These are phyloP conservation scores for Amanita muscaria DNA, from an alignment of 768 basidiomycete genomes.

Conservation along the genomic window DNA sequence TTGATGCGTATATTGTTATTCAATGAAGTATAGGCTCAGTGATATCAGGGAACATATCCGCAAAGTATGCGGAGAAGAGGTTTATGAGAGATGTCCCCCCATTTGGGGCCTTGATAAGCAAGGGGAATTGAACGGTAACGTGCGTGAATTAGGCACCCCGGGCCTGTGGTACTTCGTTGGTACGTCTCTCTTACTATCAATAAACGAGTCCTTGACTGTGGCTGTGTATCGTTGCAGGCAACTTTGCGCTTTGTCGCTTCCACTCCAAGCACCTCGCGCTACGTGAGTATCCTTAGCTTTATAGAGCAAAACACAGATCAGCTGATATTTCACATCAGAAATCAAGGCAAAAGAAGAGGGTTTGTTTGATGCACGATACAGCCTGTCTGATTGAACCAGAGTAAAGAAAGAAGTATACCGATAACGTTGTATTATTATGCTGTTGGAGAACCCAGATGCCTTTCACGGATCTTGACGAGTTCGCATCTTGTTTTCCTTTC, in stretches of 20 bases:
- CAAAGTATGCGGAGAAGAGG: constrained; percentile 35
- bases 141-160: constrained; percentile 41
- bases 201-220: not conserved
- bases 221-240: not conserved
- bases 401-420: too few species aligned
- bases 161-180: constrained; percentile 56
- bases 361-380: constrained; percentile 3
- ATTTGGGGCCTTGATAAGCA: constrained; percentile 58
- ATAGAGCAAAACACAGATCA: too few species aligned
- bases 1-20: not conserved
- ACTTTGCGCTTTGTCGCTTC: constrained; percentile 3
- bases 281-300: constrained; percentile 4
- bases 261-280: constrained; percentile 6
- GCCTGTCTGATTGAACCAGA: too few species aligned
- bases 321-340: not conserved
- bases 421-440: too few species aligned
- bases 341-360: constrained; percentile 8
- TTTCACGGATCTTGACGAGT: too few species aligned
- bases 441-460: too few species aligned
- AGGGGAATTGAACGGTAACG: constrained; percentile 44
- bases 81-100: constrained; percentile 33
- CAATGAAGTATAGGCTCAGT: constrained; percentile 27
- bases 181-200: constrained; percentile 11
- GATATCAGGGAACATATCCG: constrained; percentile 29
- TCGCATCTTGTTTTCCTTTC: too few species aligned